Base-by-base conservation (phyloP, 805 yeast species). In the Sugiyamaella smithiae region DNA sequence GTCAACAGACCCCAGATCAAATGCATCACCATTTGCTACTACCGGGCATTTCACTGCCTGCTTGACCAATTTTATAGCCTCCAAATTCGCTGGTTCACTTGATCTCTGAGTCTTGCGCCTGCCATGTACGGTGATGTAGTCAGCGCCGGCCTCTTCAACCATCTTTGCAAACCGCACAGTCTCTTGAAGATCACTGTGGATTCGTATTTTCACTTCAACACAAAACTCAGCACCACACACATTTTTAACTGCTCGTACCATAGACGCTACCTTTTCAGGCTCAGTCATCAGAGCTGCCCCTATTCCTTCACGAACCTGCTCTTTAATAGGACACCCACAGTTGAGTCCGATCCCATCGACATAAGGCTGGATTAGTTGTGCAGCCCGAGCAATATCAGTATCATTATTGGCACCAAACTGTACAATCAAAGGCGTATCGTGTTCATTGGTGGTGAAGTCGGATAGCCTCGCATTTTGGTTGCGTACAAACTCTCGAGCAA, bases 21-120 rank as follows among this genome's bases (percentile, higher is more conserved):
- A 85, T 60, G 96, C 90, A 66, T 93, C 98, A n/a, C 99, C 99
- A 61, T 93, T 93, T 1, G 98, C 97, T n/a, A 93, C 84, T 1
- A 93, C 89, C 0, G 97, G 98, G 0, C 74, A 74, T 0, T 51
- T 36, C 3, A 77, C 78, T n/a, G 71, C 67, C 17, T 76, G 75
- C 51, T 81, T 79, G 12, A 93, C 75, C 7, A 68, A 65, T 58
- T 76, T 80, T 35, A 93, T 90, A 12, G 95, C 96, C 22, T 85
- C 93, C 37, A 84, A 75, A 64, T 90, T 78, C 2, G 85, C 95
- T 0, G 97, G 93, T 26, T 77, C 77, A 0, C 95, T 82, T 2
- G 95, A 85, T 53, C 99, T 72, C 2, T 96, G 93, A 31, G 76
- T 80, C 60, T 83, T 82, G 0, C 95, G 82, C 51, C 99, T 75